These are phyloP conservation scores for Fusarium globosum DNA, from an alignment of 2,329 filamentous ascomycete genomes.

Conservation along the genomic window DNA sequence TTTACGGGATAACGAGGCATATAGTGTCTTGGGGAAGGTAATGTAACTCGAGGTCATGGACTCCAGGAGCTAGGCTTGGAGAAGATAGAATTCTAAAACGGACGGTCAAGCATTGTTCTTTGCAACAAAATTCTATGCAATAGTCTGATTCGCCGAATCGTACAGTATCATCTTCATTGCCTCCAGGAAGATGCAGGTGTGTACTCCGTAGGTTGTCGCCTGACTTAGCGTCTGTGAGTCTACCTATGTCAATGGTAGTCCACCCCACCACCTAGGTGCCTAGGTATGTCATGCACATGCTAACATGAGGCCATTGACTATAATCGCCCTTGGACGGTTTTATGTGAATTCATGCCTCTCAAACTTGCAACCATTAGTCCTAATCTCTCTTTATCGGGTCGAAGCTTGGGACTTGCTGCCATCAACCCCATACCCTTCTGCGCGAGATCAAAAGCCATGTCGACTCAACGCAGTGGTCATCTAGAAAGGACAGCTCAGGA, in stretches of 20 bases:
- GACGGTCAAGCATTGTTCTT: constrained; percentile 37
- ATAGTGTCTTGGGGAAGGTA: constrained; percentile 26
- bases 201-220: not conserved
- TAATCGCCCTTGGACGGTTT: not conserved
- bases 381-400: not conserved
- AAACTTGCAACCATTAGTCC: not conserved
- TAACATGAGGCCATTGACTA: not conserved
- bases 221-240: constrained; percentile 25
- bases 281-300: not conserved
- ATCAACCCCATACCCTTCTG: not conserved
- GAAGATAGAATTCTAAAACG: constrained; percentile 44
- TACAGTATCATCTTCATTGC: not conserved
- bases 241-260: not conserved
- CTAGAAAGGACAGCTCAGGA: constrained; percentile 67
- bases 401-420: not conserved
- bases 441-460: constrained; percentile 21
- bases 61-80: constrained; percentile 31
- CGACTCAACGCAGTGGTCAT: constrained; percentile 32
- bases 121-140: constrained; percentile 20
- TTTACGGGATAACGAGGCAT: constrained; percentile 4
- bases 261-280: constrained; percentile 18
- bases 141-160: constrained; percentile 8
- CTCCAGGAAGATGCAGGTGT: not conserved
- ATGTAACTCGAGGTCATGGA: constrained; percentile 31
- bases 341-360: constrained; percentile 2